Evolutionary conservation across 1,284 basidiomycete species (phyloP).

Genomic region (Cryptococcus amylolentus): DNA sequence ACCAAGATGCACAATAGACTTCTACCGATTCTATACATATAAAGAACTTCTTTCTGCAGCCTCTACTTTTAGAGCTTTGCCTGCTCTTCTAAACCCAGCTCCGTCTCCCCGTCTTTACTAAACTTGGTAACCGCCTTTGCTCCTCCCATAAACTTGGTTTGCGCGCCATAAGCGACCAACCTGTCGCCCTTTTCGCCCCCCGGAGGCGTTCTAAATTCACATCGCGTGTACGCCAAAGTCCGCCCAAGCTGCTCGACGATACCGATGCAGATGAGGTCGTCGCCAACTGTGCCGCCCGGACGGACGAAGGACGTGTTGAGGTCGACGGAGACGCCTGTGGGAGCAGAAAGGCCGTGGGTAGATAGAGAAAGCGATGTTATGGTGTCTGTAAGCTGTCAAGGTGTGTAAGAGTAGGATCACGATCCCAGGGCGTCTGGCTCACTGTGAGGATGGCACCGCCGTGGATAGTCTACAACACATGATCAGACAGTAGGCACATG

Average conservation of each 20-base stretch:
- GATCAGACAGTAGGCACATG: neutral
- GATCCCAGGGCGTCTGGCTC: slow-evolving; percentile 2
- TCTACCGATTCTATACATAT: no score
- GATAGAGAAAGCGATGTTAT: slow-evolving; percentile 47
- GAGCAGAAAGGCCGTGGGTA: slow-evolving; percentile 43
- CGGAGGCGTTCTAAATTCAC: slow-evolving; percentile 11
- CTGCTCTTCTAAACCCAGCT: slow-evolving; percentile 19
- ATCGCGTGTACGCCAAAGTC: slow-evolving; percentile 15
- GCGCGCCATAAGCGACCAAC: slow-evolving; percentile 46
- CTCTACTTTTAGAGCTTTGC: slow-evolving; percentile 19
- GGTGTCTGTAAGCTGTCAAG: slow-evolving; percentile 44
- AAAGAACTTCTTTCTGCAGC: no score
- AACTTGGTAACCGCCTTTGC: slow-evolving; percentile 25
- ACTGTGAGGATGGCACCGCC: slow-evolving; percentile 48
- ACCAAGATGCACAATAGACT: no score
- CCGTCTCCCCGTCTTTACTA: slow-evolving; percentile 36
- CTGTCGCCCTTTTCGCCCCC: slow-evolving; percentile 25
- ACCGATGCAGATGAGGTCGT: slow-evolving; percentile 36
- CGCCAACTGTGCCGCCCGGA: slow-evolving; percentile 40
- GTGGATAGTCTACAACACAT: slow-evolving; percentile 41
- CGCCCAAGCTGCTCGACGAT: slow-evolving; percentile 44
- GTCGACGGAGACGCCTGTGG: slow-evolving; percentile 47
- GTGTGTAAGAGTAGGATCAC: neutral
- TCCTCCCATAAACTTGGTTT: slow-evolving; percentile 48
- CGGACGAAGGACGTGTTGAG: slow-evolving; percentile 48